Conservation (phyloP, 1,284 basidiomycete species). For the Trichosporon asahii region DNA sequence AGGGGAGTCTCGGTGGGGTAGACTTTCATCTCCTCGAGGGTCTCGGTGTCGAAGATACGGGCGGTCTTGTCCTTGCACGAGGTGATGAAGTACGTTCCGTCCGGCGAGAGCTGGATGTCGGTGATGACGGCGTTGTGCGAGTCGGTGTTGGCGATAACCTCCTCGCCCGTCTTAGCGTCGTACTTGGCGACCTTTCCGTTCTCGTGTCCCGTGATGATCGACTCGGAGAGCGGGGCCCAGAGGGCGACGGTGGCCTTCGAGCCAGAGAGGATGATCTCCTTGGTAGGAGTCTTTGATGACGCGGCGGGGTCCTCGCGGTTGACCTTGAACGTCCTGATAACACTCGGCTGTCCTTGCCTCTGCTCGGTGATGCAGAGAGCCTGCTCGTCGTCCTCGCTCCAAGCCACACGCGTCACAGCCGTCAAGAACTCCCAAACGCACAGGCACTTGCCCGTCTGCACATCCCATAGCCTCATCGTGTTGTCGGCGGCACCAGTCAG, state of each 20-base stretch:
- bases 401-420: constrained; percentile 87
- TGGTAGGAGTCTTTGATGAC: constrained; percentile 60
- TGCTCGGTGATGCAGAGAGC: constrained; percentile 95
- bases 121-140: constrained; percentile 80
- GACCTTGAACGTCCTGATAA: constrained; percentile 75
- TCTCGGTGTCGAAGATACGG: constrained; percentile 85
- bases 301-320: constrained; percentile 71
- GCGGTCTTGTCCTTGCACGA: constrained; percentile 96
- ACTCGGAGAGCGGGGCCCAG: constrained; percentile 73
- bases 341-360: constrained; percentile 78
- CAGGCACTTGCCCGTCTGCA: constrained; percentile 84
- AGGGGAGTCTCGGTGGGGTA: constrained; percentile 90
- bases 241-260: constrained; percentile 94
- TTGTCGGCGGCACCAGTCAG: constrained; percentile 87
- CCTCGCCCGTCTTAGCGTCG: constrained; percentile 82
- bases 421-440: constrained; percentile 97
- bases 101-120: constrained; percentile 85
- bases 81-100: constrained; percentile 92
- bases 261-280: constrained; percentile 82
- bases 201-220: constrained; percentile 92
- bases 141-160: constrained; percentile 66
- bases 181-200: constrained; percentile 90
- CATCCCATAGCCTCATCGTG: constrained; percentile 85
- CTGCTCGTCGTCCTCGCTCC: constrained; percentile 73
- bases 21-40: constrained; percentile 86